A percentile compares a stretch with the other conserved stretches of the same genome.
phyloP scores from a whole-genome alignment of 2,329 filamentous ascomycete species.

The Pseudogymnoascus sp. region DNA sequence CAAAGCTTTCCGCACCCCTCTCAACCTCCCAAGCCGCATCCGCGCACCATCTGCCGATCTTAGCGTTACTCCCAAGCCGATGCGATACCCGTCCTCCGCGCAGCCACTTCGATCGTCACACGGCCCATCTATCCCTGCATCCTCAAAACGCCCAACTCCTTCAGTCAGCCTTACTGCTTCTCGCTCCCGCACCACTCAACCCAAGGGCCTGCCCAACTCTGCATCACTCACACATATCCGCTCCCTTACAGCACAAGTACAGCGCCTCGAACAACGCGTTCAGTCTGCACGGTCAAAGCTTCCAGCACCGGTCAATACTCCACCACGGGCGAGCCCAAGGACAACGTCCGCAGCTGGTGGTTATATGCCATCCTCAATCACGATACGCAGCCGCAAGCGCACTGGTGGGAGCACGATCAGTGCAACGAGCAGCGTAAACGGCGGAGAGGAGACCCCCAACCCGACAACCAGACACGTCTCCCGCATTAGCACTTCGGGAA shows the following conservation, averaged over 20 bases:
- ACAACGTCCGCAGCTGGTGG: constrained; percentile 33
- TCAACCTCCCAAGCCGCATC: constrained; percentile 35
- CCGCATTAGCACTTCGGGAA: constrained; percentile 53
- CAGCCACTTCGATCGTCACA: constrained; percentile 28
- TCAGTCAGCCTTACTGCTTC: constrained; percentile 31
- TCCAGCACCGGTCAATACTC: constrained; percentile 69
- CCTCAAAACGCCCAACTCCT: constrained; percentile 27
- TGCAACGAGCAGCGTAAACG: constrained; percentile 18
- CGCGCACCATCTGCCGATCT: constrained; percentile 48
- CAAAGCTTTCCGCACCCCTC: constrained; percentile 21
- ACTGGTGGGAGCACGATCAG: constrained; percentile 42
- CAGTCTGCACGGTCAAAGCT: constrained; percentile 87
- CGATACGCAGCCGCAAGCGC: constrained; percentile 63
- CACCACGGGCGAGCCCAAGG: constrained; percentile 73
- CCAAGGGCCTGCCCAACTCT: constrained; percentile 41
- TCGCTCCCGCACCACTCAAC: constrained; percentile 27
- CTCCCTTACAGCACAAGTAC: constrained; percentile 91
- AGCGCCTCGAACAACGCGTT: constrained; percentile 87
- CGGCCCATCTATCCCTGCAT: constrained; percentile 15
- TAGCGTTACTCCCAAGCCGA: constrained; percentile 47
- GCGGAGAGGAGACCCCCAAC: constrained; percentile 29
- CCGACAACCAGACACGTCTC: constrained; percentile 42
- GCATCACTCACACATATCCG: constrained; percentile 87
- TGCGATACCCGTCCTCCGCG: constrained; percentile 9
- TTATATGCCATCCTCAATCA: constrained; percentile 49